Percentiles rank a stretch among this genome's conserved stretches.
These are phyloP conservation scores for Apiosordaria backusii DNA, from an alignment of 495 filamentous ascomycete genomes.

Conservation along the genomic window DNA sequence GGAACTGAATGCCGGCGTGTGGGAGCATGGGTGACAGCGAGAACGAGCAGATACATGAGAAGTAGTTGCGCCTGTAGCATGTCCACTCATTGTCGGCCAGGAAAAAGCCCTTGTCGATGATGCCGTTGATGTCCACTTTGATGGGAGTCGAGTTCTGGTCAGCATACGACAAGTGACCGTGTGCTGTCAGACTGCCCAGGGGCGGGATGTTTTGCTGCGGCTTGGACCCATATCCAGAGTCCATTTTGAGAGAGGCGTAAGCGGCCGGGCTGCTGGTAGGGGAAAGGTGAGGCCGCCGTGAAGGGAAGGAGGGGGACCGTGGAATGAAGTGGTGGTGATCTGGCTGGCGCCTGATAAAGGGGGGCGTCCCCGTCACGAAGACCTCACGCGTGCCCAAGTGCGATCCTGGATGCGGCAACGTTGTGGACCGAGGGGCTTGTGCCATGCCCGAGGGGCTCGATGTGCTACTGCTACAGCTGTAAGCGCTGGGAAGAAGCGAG, in stretches of 20 bases:
- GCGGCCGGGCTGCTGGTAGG: constrained; percentile 45
- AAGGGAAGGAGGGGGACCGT: constrained; percentile 47
- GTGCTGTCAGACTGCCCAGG: constrained; percentile 53
- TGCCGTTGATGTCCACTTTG: constrained; percentile 73
- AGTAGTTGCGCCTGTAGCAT: constrained; percentile 94
- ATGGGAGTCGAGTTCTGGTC: constrained; percentile 54
- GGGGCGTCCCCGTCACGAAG: constrained; percentile 47
- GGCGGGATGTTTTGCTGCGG: constrained; percentile 52
- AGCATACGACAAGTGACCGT: constrained; percentile 56
- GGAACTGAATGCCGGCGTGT: constrained; percentile 39
- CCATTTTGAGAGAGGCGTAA: constrained; percentile 48
- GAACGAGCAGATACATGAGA: constrained; percentile 82
- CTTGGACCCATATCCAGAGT: constrained; percentile 40
- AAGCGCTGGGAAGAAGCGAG: constrained; percentile 33
- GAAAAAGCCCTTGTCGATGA: constrained; percentile 93
- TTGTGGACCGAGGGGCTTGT: constrained; percentile 50
- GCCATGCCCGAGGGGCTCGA: constrained; percentile 50
- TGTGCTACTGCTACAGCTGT: constrained; percentile 44
- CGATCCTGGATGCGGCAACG: constrained; percentile 46
- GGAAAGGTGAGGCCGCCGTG: constrained; percentile 49
- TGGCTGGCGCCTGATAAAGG: constrained; percentile 41
- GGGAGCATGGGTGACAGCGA: constrained; percentile 53
- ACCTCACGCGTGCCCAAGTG: constrained; percentile 48
- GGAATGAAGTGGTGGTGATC: constrained; percentile 47
- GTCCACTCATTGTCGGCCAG: constrained; percentile 85